A percentile compares a stretch with the other conserved stretches of the same genome.
Conservation (phyloP, 768 basidiomycete species). For the Pleurotus ostreatus region DNA sequence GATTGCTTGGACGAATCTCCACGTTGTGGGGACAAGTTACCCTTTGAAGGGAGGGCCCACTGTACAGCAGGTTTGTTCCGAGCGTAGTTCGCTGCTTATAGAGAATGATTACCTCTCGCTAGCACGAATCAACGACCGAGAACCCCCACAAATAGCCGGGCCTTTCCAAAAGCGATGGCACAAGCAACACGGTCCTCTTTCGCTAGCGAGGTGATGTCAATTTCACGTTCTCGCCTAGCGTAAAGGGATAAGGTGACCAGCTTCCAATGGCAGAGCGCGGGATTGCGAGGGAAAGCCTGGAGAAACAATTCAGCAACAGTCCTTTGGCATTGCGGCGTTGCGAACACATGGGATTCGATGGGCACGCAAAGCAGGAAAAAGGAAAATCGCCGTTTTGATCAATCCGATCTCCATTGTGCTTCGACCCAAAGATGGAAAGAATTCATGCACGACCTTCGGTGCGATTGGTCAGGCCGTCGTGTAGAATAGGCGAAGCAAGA, state of each 20-base stretch:
- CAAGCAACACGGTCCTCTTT: background rate
- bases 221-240: background rate
- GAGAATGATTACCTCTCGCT: background rate
- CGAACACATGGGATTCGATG: background rate
- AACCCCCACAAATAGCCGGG: background rate
- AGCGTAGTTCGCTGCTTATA: background rate
- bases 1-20: background rate
- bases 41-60: background rate
- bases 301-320: background rate
- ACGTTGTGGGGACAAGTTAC: background rate
- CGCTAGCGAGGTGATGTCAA: background rate
- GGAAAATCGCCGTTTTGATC: background rate
- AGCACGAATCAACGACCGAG: background rate
- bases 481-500: background rate
- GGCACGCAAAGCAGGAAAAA: conserved; percentile 3
- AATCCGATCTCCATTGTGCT: conserved; percentile 1
- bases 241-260: background rate
- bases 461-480: background rate
- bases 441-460: conserved; percentile 2
- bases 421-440: conserved; percentile 1
- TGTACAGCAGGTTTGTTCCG: background rate
- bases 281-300: background rate
- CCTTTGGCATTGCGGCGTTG: background rate
- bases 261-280: background rate
- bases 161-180: conserved; percentile 4